Conservation (phyloP, 805 yeast species). For the Debaryomyces hansenii region DNA sequence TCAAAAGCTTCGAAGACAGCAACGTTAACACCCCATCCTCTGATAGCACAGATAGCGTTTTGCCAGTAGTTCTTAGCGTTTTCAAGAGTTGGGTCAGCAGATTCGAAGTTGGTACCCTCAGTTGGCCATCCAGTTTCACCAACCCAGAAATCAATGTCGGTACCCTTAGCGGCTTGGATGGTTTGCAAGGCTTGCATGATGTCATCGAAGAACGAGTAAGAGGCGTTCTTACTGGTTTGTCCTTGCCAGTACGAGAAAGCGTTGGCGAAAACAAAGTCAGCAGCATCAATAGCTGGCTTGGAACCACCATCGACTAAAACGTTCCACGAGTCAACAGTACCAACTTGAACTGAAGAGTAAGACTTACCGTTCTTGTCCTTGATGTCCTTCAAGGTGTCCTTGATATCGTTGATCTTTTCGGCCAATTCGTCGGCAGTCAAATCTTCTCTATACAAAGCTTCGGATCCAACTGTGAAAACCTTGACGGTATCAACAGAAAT, state of each 20-base stretch:
- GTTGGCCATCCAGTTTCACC: slow-evolving; percentile 99
- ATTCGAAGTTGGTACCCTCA: slow-evolving; percentile 70
- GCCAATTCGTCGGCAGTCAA: slow-evolving; percentile 76
- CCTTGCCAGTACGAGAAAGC: slow-evolving; percentile 99
- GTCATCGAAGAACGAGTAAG: slow-evolving; percentile 92
- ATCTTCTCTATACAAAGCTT: slow-evolving; percentile 90
- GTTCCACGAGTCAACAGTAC: slow-evolving; percentile 97
- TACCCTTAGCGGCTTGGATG: slow-evolving; percentile 83
- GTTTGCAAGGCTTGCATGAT: slow-evolving; percentile 95
- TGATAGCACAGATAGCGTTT: slow-evolving; percentile 86
- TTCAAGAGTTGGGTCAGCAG: slow-evolving; percentile 62
- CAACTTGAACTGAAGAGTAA: slow-evolving; percentile 72
- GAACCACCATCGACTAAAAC: slow-evolving; percentile 78
- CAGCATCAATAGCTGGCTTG: slow-evolving; percentile 68
- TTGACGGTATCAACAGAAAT: slow-evolving; percentile 68
- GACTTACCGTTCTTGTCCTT: slow-evolving; percentile 80
- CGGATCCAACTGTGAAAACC: slow-evolving; percentile 89
- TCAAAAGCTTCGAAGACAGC: slow-evolving; percentile 93
- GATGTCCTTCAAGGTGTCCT: slow-evolving; percentile 57
- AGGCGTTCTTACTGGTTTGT: slow-evolving; percentile 76
- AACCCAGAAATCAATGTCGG: slow-evolving; percentile 87
- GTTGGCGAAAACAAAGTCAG: slow-evolving; percentile 87
- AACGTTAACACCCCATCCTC: slow-evolving; percentile 95
- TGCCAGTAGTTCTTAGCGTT: slow-evolving; percentile 85
- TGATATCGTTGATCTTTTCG: slow-evolving; percentile 59